These are phyloP conservation scores for Fusarium foetens DNA, from an alignment of 2,329 filamentous ascomycete genomes.

Conservation along the genomic window DNA sequence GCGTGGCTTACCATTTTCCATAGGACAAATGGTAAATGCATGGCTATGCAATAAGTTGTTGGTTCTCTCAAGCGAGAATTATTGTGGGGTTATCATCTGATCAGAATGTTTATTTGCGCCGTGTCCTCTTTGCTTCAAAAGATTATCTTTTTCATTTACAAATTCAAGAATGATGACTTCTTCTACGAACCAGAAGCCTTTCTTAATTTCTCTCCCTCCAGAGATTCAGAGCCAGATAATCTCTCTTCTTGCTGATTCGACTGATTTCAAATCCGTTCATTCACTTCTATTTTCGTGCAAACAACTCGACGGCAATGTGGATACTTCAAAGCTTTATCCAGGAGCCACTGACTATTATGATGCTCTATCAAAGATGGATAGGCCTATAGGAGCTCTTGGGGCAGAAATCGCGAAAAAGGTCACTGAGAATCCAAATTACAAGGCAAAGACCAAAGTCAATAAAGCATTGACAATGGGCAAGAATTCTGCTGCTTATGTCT, in stretches of 20 bases:
- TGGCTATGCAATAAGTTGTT: background rate
- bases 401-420: no score
- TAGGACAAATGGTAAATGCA: rapidly evolving
- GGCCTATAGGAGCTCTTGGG: no score
- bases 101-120: background rate
- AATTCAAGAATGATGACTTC: rapidly evolving
- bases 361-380: no score
- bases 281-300: background rate
- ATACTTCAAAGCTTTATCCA: no score
- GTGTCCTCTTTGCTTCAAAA: background rate
- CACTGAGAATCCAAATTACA: no score
- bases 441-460: no score
- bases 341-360: no score
- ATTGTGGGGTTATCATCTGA: background rate
- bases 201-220: background rate
- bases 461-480: no score
- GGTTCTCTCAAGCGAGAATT: background rate
- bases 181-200: rapidly evolving
- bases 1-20: no score
- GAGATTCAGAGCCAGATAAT: background rate
- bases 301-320: background rate
- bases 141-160: rapidly evolving
- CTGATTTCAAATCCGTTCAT: background rate
- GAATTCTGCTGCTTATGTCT: no score
- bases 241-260: background rate